Evolutionary conservation across 306 rosid species (phyloP).

Genomic region (Clitoria ternatea): DNA sequence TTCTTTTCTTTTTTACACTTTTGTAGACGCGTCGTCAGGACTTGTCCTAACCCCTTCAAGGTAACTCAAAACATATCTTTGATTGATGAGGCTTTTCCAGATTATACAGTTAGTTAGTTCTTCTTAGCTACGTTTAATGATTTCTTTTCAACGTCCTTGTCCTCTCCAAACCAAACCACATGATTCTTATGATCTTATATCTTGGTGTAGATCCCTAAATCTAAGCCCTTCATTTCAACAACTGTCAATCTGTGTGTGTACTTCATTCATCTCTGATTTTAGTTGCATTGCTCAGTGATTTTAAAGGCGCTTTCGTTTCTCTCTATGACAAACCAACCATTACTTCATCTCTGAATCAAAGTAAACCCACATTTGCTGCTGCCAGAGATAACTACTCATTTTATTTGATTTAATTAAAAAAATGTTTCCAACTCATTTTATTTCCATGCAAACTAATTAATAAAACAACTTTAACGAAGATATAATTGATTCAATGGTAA

Average conservation of each 20-base stretch:
- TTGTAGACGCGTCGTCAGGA: conserved; percentile 33
- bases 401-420: no score
- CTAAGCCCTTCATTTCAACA: conserved; percentile 26
- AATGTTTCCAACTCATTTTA: not conserved
- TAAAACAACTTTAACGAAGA: no score
- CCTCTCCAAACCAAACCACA: conserved; percentile 32
- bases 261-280: conserved; percentile 32
- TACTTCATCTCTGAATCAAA: conserved; percentile 2
- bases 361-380: conserved; percentile 1
- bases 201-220: conserved; percentile 37
- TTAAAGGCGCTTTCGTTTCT: conserved; percentile 32
- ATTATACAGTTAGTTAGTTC: not conserved
- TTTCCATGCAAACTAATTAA: not conserved
- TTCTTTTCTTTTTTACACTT: conserved; percentile 24
- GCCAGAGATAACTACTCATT: conserved; percentile 3
- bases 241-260: conserved; percentile 54
- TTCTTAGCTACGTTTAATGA: conserved; percentile 30
- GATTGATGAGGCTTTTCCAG: conserved; percentile 20
- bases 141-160: conserved; percentile 46
- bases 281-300: conserved; percentile 39
- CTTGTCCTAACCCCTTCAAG: conserved; percentile 30
- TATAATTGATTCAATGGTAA: no score
- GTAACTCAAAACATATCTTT: not conserved
- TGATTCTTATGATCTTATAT: no score
- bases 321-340: conserved; percentile 25